Evolutionary conservation across 2,329 filamentous ascomycete genomes (phyloP), one percentile per base, ranked within the genome.

Genomic region (Cephalotrichum gorgonifer): DNA sequence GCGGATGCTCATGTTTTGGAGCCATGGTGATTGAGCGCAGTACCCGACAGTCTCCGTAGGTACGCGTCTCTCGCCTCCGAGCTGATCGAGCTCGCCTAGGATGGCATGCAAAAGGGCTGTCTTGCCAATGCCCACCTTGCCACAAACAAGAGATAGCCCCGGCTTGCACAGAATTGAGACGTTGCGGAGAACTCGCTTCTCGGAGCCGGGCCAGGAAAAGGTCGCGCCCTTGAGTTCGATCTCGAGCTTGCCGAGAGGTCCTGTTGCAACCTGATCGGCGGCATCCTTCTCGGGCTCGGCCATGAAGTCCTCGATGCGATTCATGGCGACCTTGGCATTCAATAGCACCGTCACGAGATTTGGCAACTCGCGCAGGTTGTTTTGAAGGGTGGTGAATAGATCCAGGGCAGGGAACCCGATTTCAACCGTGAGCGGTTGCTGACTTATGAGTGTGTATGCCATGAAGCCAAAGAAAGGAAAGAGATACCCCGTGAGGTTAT

Each of bases 351-450:
- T 88, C 41, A 94, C 81, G 9, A 95, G 68, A 27, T 78, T 72
- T 2, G 90, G 90, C 1, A 94, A 67, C 47, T 89, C 85, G 49
- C 83, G 80, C 44, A 95, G 69, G 52, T 81, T 86, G 1, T 68
- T 72, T 56, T 91, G 85, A 11, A 95, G 69, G 70, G 91, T 79
- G 1, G 72, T 70, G 57, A 95, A 95, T 0, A 95, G 72, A 52
- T 90, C 83, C 2, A 95, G 71, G 0, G 89, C 88, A 0, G 89
- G 89, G 62, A 95, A 95, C 9, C 89, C 89, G 25, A 95, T 74
- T 52, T 95, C 86, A 31, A 95, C 81, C 0, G 81, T 81, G 8
- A 95, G 66, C 0, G 81, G 76, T 44, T 78, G 73, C 0, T 79
- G 78, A 4, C 85, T 80, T 35, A 90, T 62, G 11, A 84, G 73